Conservation (phyloP, 495 filamentous ascomycete species). For the Pyrenopolyporus hunteri region DNA sequence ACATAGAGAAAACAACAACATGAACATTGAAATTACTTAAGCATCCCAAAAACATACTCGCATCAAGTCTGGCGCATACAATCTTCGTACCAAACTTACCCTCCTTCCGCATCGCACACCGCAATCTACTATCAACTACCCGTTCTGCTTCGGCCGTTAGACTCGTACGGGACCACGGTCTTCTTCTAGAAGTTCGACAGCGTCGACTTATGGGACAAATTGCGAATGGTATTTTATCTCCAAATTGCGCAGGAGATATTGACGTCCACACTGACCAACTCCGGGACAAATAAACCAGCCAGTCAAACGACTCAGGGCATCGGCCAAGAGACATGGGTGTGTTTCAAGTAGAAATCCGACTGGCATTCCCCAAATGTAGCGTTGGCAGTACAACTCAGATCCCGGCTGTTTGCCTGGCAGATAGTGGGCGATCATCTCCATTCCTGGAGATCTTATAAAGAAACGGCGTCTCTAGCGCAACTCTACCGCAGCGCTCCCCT, state of each 20-base stretch:
- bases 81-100: no score
- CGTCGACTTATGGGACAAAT: slow-evolving; percentile 27
- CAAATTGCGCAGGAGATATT: slow-evolving; percentile 44
- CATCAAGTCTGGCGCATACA: no score
- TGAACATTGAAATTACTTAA: no score
- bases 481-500: slow-evolving; percentile 31
- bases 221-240: slow-evolving; percentile 28
- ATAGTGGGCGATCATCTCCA: slow-evolving; percentile 33
- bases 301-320: slow-evolving; percentile 25
- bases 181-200: slow-evolving; percentile 36
- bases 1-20: no score
- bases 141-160: neutral
- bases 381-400: slow-evolving; percentile 36
- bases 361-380: slow-evolving; percentile 38
- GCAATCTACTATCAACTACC: neutral
- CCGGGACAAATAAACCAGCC: slow-evolving; percentile 27
- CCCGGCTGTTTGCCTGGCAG: slow-evolving; percentile 26
- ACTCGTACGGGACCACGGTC: slow-evolving; percentile 13
- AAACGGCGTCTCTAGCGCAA: slow-evolving; percentile 37
- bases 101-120: no score
- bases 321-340: slow-evolving; percentile 39
- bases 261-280: slow-evolving; percentile 33
- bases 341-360: slow-evolving; percentile 43
- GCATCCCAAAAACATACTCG: no score
- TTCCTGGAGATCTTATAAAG: slow-evolving; percentile 21